Conservation (phyloP, 2,329 filamentous ascomycete species). For the Remersonia thermophila region DNA sequence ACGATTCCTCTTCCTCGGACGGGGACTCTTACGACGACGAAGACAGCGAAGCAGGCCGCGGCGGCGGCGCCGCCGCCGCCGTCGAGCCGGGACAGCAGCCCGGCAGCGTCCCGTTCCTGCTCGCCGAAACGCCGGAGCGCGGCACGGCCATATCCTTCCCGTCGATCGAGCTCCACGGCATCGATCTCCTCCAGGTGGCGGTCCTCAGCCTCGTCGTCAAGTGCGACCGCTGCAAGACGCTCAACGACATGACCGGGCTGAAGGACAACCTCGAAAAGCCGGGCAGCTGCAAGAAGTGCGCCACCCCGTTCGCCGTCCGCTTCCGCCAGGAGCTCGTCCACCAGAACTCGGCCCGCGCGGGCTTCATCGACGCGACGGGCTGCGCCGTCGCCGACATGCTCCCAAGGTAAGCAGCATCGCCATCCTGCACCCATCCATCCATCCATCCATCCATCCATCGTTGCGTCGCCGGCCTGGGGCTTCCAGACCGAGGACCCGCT, state of each 20-base stretch:
- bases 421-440: neutral
- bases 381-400: constrained; percentile 67
- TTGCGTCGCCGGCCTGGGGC: too few species aligned
- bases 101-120: constrained; percentile 16
- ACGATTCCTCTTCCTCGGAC: constrained; percentile 32
- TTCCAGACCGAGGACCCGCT: too few species aligned
- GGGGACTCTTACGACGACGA: constrained; percentile 35
- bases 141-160: constrained; percentile 74
- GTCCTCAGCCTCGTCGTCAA: constrained; percentile 59
- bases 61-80: constrained; percentile 29
- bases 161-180: constrained; percentile 60
- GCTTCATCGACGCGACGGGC: constrained; percentile 65
- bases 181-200: constrained; percentile 61
- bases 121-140: constrained; percentile 39
- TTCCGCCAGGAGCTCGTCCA: constrained; percentile 63
- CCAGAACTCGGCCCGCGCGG: constrained; percentile 58
- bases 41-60: constrained; percentile 24
- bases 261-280: constrained; percentile 37
- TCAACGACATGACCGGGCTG: constrained; percentile 56
- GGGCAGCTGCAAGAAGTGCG: constrained; percentile 48
- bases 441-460: neutral
- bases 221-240: constrained; percentile 66
- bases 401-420: constrained; percentile 37
- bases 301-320: constrained; percentile 34
- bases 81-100: constrained; percentile 9